phyloP scores from a whole-genome alignment of 768 basidiomycete genomes.

The Roridomyces roridus region DNA sequence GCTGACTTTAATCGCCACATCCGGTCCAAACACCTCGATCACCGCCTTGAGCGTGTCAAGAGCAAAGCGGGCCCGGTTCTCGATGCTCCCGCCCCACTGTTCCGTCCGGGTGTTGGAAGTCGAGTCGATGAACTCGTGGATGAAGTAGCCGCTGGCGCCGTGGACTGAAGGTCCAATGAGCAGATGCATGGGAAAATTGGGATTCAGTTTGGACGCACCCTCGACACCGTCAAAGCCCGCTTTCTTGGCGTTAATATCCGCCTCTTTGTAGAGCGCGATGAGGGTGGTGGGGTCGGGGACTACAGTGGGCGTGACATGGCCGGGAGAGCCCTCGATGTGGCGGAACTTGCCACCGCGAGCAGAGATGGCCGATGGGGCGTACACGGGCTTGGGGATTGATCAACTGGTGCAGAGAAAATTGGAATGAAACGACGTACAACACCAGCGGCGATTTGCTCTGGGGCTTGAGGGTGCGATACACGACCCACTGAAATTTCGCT shows the following conservation, averaged over 20 bases:
- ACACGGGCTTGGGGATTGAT: slow-evolving; percentile 9
- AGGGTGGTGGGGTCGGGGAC: slow-evolving; percentile 9
- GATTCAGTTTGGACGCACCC: slow-evolving; percentile 33
- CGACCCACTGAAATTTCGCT: slow-evolving; percentile 27
- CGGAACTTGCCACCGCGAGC: slow-evolving; percentile 35
- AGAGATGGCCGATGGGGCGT: slow-evolving; percentile 18
- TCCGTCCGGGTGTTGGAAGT: too few species aligned
- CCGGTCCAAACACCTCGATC: slow-evolving; percentile 36
- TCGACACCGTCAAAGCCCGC: slow-evolving; percentile 60
- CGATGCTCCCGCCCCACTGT: slow-evolving; percentile 52
- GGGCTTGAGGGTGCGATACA: slow-evolving; percentile 32
- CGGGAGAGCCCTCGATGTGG: slow-evolving; percentile 26
- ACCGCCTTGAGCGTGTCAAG: slow-evolving; percentile 39
- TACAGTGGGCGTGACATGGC: slow-evolving; percentile 27
- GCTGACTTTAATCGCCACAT: slow-evolving; percentile 37
- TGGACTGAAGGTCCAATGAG: slow-evolving; percentile 36
- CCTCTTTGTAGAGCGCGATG: slow-evolving; percentile 19
- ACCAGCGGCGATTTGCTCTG: slow-evolving; percentile 33
- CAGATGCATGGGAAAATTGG: neutral
- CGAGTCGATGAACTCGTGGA: slow-evolving; percentile 41
- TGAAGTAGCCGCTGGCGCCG: slow-evolving; percentile 48
- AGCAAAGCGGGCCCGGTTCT: slow-evolving; percentile 47
- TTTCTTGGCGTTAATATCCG: slow-evolving; percentile 19
- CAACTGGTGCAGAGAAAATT: neutral
- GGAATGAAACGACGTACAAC: slow-evolving; percentile 10